Evolutionary conservation across 2,329 filamentous ascomycete species (phyloP).

Genomic region (Camptophora hylomeconis): DNA sequence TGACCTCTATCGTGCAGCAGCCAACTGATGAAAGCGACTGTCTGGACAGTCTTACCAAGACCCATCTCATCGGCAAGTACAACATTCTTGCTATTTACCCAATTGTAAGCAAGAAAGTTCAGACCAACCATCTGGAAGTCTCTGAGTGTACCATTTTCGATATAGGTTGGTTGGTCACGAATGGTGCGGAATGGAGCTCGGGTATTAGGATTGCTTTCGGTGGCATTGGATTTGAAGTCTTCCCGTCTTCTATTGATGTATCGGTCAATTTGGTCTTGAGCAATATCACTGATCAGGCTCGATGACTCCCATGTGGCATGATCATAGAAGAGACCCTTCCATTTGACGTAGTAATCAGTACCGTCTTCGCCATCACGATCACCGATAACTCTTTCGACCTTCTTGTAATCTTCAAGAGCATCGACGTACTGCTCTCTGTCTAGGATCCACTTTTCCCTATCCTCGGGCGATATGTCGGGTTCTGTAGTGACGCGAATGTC

Average conservation of each 20-base stretch:
- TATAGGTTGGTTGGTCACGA: conserved; percentile 71
- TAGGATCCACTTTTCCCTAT: conserved; percentile 87
- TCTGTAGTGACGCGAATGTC: conserved; percentile 68
- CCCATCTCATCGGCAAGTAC: conserved; percentile 99
- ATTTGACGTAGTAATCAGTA: conserved; percentile 88
- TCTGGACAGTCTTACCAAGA: conserved; percentile 94
- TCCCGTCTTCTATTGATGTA: conserved; percentile 74
- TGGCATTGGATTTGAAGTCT: conserved; percentile 65
- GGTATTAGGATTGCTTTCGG: conserved; percentile 62
- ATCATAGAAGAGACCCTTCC: conserved; percentile 89
- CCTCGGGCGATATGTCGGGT: conserved; percentile 64
- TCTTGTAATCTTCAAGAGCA: conserved; percentile 75
- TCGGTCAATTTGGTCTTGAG: conserved; percentile 82
- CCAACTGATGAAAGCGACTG: conserved; percentile 94
- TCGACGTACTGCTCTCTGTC: conserved; percentile 85
- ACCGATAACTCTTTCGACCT: conserved; percentile 86
- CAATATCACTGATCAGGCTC: conserved; percentile 59
- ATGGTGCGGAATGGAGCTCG: conserved; percentile 60
- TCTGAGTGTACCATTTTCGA: conserved; percentile 71
- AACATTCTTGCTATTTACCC: conserved; percentile 87
- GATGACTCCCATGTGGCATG: conserved; percentile 87
- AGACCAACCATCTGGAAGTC: conserved; percentile 89
- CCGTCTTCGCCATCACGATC: conserved; percentile 66
- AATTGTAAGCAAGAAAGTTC: conserved; percentile 93
- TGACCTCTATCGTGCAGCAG: conserved; percentile 78